Percentiles rank a stretch among this genome's conserved stretches.
These are phyloP conservation scores for Colletotrichum spaethianum DNA, from an alignment of 2,329 filamentous ascomycete species.

Conservation along the genomic window DNA sequence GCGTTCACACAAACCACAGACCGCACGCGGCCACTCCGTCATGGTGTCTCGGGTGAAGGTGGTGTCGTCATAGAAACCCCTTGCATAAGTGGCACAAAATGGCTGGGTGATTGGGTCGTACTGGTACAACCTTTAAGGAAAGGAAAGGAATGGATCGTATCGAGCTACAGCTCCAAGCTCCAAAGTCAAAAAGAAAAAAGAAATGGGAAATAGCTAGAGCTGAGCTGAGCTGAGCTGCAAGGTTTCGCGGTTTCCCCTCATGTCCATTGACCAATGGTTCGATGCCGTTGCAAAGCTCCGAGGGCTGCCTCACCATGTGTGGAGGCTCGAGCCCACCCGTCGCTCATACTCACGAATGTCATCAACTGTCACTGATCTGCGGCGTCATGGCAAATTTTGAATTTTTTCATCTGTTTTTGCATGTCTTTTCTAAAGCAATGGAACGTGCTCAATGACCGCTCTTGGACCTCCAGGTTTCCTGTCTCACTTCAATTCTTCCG, in stretches of 20 bases:
- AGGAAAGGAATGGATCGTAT: conserved; percentile 2
- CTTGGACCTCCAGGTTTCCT: background rate
- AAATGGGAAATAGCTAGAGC: background rate
- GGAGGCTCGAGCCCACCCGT: conserved; percentile 2
- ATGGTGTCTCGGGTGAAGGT: conserved; percentile 39
- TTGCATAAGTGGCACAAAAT: conserved; percentile 42
- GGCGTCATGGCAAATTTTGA: background rate
- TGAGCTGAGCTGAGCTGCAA: background rate
- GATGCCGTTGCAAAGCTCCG: background rate
- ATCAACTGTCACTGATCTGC: background rate
- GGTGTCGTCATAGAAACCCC: conserved; percentile 44
- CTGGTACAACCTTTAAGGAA: conserved; percentile 4
- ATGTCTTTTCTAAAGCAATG: background rate
- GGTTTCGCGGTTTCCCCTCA: background rate
- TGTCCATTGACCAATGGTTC: conserved; percentile 29
- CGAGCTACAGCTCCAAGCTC: conserved; percentile 9
- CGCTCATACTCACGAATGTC: background rate
- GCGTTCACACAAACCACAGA: conserved; percentile 20
- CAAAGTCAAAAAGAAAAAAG: conserved; percentile 8
- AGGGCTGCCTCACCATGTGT: conserved; percentile 2
- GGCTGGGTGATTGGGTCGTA: background rate
- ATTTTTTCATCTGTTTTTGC: background rate
- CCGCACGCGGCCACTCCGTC: conserved; percentile 36
- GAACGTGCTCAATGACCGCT: conserved; percentile 10
- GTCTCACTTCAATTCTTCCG: conserved; percentile 4